Base-by-base conservation (phyloP, 2,329 filamentous ascomycete species). In the Dactylellina leptospora region DNA sequence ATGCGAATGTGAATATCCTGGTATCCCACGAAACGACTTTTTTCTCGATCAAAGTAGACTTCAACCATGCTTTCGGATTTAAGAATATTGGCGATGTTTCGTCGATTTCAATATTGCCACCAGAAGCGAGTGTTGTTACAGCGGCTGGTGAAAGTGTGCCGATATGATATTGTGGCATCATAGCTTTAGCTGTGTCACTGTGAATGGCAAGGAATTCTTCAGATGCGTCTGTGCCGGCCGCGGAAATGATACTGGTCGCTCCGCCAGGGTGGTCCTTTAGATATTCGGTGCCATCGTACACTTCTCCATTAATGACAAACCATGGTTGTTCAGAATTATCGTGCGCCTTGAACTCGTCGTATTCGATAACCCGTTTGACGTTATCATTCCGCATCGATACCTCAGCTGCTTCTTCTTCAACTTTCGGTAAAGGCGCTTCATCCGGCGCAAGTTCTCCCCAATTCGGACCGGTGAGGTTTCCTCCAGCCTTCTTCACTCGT, bases 131-230 rank as follows among this genome's bases (percentile, higher is more conserved):
- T 0, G 82, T 78, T 38, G 83, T 81, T 4, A 83, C 82, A 0
- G 88, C 85, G 18, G 82, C 82, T 74, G 86, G 81, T 75, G 90
- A 86, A 10, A 96, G 84, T 0, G 87, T 87, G 54, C 93, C 93
- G 74, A 97, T 87, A 79, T 97, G 92, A 78, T 96, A 96, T 45
- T 84, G 80, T 9, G 86, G 85, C 89, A 97, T 92, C 92, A 96
- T 96, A 16, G 84, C 85, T 81, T 96, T 96, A 30, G 93, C 93
- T 13, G 90, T 96, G 81, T 96, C 92, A 78, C 90, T 93, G 79
- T 96, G 92, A 76, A 97, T 97, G 11, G 90, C 89, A 81, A 96
- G 86, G 78, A 96, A 97, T 75, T 97, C 93, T 77, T 96, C 93
- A 0, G 90, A 90, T 8, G 86, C 86, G 79, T 97, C 92, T 76